Percentiles rank a stretch among this genome's conserved stretches.
Evolutionary conservation across 495 filamentous ascomycete genomes (phyloP).

Genomic region (Annulohypoxylon moriforme): DNA sequence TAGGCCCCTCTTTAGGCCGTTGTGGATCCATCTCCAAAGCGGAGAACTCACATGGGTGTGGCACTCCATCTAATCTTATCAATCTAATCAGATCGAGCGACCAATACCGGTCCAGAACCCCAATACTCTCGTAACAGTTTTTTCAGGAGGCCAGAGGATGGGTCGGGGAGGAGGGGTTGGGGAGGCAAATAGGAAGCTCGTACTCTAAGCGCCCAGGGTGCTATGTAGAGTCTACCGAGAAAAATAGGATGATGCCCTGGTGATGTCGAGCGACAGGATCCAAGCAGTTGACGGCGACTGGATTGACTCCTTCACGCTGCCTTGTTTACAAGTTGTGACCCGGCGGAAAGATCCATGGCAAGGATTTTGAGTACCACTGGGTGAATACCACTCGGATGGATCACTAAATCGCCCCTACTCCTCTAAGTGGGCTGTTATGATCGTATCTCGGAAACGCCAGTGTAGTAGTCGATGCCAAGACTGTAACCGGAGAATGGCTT

Average conservation of each 20-base stretch:
- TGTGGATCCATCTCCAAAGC: conserved; percentile 24
- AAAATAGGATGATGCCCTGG: neutral
- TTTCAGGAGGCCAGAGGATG: neutral
- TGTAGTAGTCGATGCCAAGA: conserved; percentile 18
- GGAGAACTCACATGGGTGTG: conserved; percentile 26
- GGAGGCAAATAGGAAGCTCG: conserved; percentile 8
- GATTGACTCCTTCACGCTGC: neutral
- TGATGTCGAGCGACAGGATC: neutral
- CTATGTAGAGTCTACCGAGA: neutral
- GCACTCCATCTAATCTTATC: conserved; percentile 49
- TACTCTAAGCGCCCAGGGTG: neutral
- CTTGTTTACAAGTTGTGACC: conserved; percentile 4
- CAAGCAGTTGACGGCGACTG: neutral
- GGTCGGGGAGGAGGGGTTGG: neutral
- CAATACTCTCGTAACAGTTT: conserved; percentile 35
- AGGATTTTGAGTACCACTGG: neutral
- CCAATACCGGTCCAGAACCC: conserved; percentile 35
- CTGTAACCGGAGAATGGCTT: conserved; percentile 22
- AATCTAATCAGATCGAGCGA: conserved; percentile 47
- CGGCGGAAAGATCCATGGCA: neutral
- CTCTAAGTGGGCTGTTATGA: conserved; percentile 6
- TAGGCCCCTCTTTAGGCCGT: conserved; percentile 9
- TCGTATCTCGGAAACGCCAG: conserved; percentile 24
- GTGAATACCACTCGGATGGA: neutral
- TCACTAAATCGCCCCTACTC: neutral